Evolutionary conservation across 2,329 filamentous ascomycete genomes (phyloP).

Genomic region (Orbilia oligospora): DNA sequence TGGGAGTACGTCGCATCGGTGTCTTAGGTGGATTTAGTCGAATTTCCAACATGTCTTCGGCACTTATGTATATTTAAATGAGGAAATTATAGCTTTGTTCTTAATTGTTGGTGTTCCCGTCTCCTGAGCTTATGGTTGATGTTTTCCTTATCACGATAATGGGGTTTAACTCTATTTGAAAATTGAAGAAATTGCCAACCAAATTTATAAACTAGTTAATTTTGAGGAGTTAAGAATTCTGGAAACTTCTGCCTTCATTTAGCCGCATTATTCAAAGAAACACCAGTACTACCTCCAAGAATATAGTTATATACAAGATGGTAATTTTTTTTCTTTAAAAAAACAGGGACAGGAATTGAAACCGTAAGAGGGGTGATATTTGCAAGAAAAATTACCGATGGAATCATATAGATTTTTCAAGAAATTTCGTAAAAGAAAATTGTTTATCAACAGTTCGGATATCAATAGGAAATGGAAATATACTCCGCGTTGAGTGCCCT

Average conservation of each 20-base stretch:
- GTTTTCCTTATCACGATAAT: no score
- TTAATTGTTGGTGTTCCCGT: no score
- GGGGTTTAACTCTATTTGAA: no score
- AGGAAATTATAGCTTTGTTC: no score
- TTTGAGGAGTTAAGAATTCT: conserved; percentile 10
- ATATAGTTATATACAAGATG: neutral
- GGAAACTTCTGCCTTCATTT: conserved; percentile 13
- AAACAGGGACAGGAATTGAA: no score
- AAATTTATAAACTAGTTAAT: neutral
- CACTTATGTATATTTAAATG: neutral
- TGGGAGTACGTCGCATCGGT: neutral
- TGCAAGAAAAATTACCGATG: neutral
- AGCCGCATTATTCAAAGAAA: neutral
- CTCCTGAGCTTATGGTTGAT: no score
- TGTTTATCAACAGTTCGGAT: neutral
- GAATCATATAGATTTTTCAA: no score
- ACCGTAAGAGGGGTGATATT: no score
- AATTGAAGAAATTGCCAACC: no score
- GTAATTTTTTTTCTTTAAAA: no score
- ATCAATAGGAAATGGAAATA: neutral
- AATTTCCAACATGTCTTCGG: neutral
- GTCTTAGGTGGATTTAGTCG: no score
- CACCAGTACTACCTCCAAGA: neutral
- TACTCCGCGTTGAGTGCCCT: neutral
- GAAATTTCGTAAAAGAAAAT: no score